Percentiles rank a stretch among this genome's conserved stretches.
Evolutionary conservation across 2,329 filamentous ascomycete species (phyloP).

Genomic region (Microcyclospora pomicola): DNA sequence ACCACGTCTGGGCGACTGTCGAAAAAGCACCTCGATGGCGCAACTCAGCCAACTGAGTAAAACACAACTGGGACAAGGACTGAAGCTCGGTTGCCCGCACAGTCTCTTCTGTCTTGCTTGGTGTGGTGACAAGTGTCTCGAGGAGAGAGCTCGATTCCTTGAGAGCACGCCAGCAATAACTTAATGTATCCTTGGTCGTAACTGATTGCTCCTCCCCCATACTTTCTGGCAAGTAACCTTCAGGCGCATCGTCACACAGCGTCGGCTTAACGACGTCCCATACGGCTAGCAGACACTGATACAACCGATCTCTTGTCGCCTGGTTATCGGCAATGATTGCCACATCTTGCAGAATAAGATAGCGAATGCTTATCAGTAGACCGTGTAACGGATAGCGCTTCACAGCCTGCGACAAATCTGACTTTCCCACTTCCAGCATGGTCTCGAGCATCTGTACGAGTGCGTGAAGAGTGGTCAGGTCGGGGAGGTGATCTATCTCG

Average conservation of each 20-base stretch:
- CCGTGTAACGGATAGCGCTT: slow-evolving; percentile 33
- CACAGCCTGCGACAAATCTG: slow-evolving; percentile 50
- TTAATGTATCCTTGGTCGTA: slow-evolving; percentile 77
- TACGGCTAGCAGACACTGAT: slow-evolving; percentile 46
- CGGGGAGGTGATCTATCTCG: not conserved
- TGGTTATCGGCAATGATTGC: not conserved
- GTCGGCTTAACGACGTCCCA: slow-evolving; percentile 66
- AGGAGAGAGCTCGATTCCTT: slow-evolving; percentile 69
- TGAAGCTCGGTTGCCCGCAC: not conserved
- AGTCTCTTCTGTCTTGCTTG: not conserved
- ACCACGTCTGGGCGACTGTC: slow-evolving; percentile 80
- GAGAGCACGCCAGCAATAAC: slow-evolving; percentile 89
- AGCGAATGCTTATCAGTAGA: slow-evolving; percentile 20
- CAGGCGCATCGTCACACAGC: slow-evolving; percentile 86
- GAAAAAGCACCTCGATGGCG: slow-evolving; percentile 88
- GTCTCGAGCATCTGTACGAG: slow-evolving; percentile 49
- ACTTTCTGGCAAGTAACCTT: slow-evolving; percentile 70
- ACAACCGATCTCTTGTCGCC: slow-evolving; percentile 2
- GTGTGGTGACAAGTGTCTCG: slow-evolving; percentile 4
- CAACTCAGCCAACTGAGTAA: slow-evolving; percentile 67
- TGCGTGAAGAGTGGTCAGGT: slow-evolving; percentile 26
- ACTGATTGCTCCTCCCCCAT: slow-evolving; percentile 57
- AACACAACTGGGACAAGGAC: slow-evolving; percentile 45
- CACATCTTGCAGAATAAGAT: slow-evolving; percentile 19
- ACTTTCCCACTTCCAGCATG: slow-evolving; percentile 49